Evolutionary conservation across 164 flowering plant species (phyloP).

Genomic region (Piper longum): DNA sequence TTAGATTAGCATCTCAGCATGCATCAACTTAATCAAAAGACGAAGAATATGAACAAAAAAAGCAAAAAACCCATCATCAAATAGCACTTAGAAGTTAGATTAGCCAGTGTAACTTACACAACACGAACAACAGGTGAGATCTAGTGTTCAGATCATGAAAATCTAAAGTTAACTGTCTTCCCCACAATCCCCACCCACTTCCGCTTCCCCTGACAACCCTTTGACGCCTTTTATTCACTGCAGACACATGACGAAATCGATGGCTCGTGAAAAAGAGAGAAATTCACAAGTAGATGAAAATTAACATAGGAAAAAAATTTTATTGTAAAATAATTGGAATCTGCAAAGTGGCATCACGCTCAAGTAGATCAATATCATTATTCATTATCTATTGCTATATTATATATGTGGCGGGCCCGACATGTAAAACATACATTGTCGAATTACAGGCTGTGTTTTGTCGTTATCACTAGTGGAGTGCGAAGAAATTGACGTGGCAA

Average conservation of each 20-base stretch:
- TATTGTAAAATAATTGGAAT: no score
- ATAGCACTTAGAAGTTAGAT: neutral
- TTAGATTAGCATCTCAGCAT: no score
- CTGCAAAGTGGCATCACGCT: no score
- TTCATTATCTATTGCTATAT: no score
- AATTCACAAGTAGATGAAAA: constrained; percentile 22
- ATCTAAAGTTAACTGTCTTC: neutral
- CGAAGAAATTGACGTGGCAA: no score
- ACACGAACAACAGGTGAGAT: constrained; percentile 7
- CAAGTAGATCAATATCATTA: no score
- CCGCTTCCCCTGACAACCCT: neutral
- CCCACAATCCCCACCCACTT: neutral
- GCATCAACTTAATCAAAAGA: constrained; percentile 1
- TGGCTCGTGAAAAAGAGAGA: constrained; percentile 19
- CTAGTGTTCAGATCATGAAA: constrained; percentile 13
- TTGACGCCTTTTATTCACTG: constrained; percentile 8
- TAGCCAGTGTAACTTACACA: constrained; percentile 8
- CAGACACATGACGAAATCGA: constrained; percentile 18
- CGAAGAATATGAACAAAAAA: neutral
- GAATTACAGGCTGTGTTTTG: no score
- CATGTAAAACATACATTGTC: no score
- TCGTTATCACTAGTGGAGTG: no score
- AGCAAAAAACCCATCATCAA: neutral
- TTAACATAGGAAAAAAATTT: neutral
- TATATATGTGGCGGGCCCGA: no score